Conservation (phyloP, 306 rosid genomes). For the Begonia peltatifolia region DNA sequence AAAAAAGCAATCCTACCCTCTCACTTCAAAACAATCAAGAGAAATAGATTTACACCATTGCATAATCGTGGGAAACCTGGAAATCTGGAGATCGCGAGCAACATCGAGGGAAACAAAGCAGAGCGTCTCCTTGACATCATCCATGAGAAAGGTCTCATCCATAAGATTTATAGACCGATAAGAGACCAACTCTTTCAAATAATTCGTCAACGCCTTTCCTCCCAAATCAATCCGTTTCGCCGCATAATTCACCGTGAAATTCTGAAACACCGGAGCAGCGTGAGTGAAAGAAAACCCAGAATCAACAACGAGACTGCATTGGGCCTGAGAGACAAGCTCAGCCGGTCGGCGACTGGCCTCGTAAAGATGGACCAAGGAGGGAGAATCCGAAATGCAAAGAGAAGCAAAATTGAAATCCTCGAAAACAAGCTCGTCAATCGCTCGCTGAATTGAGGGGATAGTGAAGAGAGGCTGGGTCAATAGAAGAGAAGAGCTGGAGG, state of each 20-base stretch:
- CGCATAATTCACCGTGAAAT: conserved; percentile 60
- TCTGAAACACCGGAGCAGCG: conserved; percentile 79
- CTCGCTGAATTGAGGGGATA: conserved; percentile 69
- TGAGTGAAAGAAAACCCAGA: conserved; percentile 90
- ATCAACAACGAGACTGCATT: conserved; percentile 83
- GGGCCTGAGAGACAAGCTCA: conserved; percentile 51
- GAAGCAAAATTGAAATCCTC: conserved; percentile 72
- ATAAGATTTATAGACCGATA: conserved; percentile 70
- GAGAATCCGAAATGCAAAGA: conserved; percentile 54
- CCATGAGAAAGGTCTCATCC: conserved; percentile 84
- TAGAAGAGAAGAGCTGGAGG: conserved; percentile 57
- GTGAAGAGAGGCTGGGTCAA: conserved; percentile 80
- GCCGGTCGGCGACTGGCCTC: conserved; percentile 59
- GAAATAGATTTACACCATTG: too few species aligned
- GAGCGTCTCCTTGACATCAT: conserved; percentile 86
- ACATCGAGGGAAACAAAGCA: conserved; percentile 80
- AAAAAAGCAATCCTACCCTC: too few species aligned
- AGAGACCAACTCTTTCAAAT: conserved; percentile 78
- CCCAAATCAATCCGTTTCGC: conserved; percentile 75
- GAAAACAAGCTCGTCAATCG: conserved; percentile 72
- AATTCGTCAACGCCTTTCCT: conserved; percentile 81
- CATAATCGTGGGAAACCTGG: conserved; percentile 23
- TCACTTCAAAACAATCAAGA: too few species aligned
- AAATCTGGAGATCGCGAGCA: conserved; percentile 44
- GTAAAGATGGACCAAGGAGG: conserved; percentile 68